phyloP scores from a whole-genome alignment of 1,284 basidiomycete species.

The Tilletia indica region DNA sequence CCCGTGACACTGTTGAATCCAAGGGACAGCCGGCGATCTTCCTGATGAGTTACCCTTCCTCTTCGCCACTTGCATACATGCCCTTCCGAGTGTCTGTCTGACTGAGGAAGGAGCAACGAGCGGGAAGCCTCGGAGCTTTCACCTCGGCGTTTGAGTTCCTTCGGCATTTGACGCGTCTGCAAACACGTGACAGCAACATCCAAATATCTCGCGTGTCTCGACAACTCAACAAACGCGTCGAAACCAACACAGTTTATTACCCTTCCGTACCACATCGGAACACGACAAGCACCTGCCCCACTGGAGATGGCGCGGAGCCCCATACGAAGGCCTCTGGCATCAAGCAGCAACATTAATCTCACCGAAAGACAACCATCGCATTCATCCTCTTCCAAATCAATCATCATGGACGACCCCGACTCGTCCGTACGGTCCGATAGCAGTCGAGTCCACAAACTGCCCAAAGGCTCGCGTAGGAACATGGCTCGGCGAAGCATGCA shows the following conservation, averaged over 20 bases:
- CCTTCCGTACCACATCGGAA: too few relatives aligned
- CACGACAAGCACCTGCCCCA: too few relatives aligned
- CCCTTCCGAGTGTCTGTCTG: too few relatives aligned
- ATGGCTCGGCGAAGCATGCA: neutral
- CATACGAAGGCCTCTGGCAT: conserved; percentile 7
- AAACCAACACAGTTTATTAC: neutral
- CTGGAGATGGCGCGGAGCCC: conserved; percentile 12
- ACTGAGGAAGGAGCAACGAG: too few relatives aligned
- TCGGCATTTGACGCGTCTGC: too few relatives aligned
- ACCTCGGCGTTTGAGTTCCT: too few relatives aligned
- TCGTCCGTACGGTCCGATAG: conserved; percentile 6
- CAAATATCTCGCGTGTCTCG: neutral
- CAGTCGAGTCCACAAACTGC: conserved; percentile 8
- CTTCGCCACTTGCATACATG: too few relatives aligned
- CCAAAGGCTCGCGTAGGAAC: neutral
- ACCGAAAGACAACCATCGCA: neutral
- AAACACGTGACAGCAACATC: too few relatives aligned
- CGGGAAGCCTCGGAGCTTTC: too few relatives aligned
- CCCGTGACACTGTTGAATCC: neutral
- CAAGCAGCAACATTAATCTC: conserved; percentile 7
- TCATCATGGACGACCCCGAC: conserved; percentile 14
- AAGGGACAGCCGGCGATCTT: too few relatives aligned
- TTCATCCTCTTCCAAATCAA: neutral
- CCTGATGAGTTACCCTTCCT: too few relatives aligned
- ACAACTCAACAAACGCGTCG: neutral